Evolutionary conservation across 2,329 filamentous ascomycete species (phyloP), one percentile per base, ranked within the genome.

Genomic region (Paraphaeosphaeria minitans): DNA sequence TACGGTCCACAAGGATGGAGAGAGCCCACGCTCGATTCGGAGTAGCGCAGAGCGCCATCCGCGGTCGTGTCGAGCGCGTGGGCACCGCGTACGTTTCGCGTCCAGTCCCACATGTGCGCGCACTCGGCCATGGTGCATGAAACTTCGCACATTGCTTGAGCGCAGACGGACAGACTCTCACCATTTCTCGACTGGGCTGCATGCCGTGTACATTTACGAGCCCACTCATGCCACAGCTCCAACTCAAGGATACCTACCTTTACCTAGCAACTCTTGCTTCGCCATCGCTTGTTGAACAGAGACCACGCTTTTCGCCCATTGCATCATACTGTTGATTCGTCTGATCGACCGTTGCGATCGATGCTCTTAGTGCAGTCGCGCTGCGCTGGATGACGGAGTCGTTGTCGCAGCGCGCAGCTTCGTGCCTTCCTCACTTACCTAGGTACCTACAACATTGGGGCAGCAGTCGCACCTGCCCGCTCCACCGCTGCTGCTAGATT

Each of bases 381-480:
- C 37, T 43, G 41, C 41, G 41, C 41, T 47, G 22, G 43, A 29
- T 37, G 52, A 31, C 37, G 37, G 46, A 14, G 19, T 45, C 35
- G 24, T 12, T 50, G 45, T 57, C 49, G 43, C 49, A 48, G 22
- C 31, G 41, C 31, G 29, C 29, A 35, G 22, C 50, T 2, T 29
- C 45, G 48, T 46, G 13, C 57, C 53, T 56, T 56, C 49, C 49
- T 53, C 43, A 45, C 49, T 49, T 27, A n/a, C n/a, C n/a, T n/a
- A n/a, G n/a, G n/a, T n/a, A n/a, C n/a, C n/a, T n/a, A 27, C 48
- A 39, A 39, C 27, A 2, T 50, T 31, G 12, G 45, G 13, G 6
- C 31, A 14, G 31, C 51, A 53, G 21, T n/a, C 41, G 51, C 51
- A 53, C 51, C 51, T 53, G 22, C 37, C 22, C 50, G 27, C 39